Base-by-base conservation (phyloP, 352 stramenopile species). In the Globisporangium apiculatum region DNA sequence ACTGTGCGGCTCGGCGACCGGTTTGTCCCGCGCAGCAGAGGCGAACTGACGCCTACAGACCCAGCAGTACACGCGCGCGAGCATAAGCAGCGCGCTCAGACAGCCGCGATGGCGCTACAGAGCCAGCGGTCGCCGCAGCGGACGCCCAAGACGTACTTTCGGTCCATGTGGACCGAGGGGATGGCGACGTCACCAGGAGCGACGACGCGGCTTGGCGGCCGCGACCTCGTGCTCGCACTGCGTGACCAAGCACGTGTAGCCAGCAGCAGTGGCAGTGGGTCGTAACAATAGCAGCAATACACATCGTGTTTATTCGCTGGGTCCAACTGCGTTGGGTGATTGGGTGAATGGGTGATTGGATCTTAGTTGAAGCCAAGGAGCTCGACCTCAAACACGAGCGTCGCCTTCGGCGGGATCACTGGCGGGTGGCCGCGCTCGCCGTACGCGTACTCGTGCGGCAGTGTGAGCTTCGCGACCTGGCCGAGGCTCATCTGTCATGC, bases 391-490 rank as follows among this genome's bases (percentile, higher is more conserved):
- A 98, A 98, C 51, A 94, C 83, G 48, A 98, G 72, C 67, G 91
- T 94, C 50, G 95, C 88, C 66, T 96, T 94, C 50, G 89, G 87
- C 40, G 92, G 91, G 61, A 98, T 96, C 52, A 91, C 71, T 48
- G 89, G 89, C 11, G 86, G 86, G 54, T 95, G 91, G 41, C 95
- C 93, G 47, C 74, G 60, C 58, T 81, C 77, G 45, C 96, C 96
- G 68, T 99, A 99, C 35, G 88, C 96, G 75, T 96, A 98, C 68
- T 98, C 90, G 53, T 80, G 76, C n/a, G 94, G 86, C 58, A 98
- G 92, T 53, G 80, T 79, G 35, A 99, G 79, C 60, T 95, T 93
- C 37, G 91, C 90, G 38, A 97, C 81, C 72, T 99, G 91, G 43
- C 95, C 95, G 45, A 98, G 79, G 55, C 76, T 96, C 92, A 99